Conservation (phyloP, 306 rosid species). For the Datisca glomerata region DNA sequence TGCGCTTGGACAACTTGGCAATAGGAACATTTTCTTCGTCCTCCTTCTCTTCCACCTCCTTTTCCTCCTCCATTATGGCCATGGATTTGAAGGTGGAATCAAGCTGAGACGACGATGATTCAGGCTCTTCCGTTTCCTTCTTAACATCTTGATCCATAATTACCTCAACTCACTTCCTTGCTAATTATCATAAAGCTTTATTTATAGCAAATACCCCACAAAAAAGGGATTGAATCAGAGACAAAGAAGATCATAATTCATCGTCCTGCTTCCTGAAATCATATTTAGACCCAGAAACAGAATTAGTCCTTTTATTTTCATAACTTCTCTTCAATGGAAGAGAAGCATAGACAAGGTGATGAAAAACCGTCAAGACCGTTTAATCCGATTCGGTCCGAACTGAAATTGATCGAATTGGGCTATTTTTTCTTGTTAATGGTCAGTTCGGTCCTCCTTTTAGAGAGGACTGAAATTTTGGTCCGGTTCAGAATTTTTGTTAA, state of each 20-base stretch:
- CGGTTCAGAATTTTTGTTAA: too few species aligned
- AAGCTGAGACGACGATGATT: constrained; percentile 2
- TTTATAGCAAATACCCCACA: too few species aligned
- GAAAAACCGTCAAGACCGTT: neutral
- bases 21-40: constrained; percentile 13
- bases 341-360: neutral
- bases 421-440: neutral
- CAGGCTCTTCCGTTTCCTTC: constrained; percentile 9
- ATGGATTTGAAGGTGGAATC: neutral
- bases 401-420: neutral
- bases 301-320: neutral
- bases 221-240: neutral
- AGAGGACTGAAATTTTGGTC: too few species aligned
- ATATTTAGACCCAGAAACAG: neutral
- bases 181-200: too few species aligned
- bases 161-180: constrained; percentile 3
- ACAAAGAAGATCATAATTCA: neutral
- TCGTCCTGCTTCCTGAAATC: neutral
- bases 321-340: neutral
- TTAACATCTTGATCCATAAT: constrained; percentile 10
- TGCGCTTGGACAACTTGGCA: constrained; percentile 14
- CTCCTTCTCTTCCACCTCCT: too few species aligned
- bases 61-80: neutral
- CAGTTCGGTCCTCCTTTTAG: too few species aligned
- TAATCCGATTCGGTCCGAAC: too few species aligned